Evolutionary conservation across 805 yeast genomes (phyloP), one percentile per base, ranked within the genome.

Genomic region (Yarrowia divulgata): DNA sequence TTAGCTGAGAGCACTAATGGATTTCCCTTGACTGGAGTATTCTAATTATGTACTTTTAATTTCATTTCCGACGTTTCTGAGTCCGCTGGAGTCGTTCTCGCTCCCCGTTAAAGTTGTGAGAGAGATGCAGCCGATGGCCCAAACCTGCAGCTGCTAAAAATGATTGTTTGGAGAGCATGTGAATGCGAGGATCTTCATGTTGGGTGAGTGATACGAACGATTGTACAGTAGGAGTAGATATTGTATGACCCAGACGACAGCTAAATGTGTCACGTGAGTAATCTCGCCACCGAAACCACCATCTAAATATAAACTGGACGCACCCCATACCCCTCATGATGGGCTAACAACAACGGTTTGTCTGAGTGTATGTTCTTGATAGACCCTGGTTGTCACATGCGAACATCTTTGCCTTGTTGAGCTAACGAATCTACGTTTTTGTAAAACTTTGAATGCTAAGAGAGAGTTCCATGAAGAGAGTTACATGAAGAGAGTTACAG

Each of bases 311-410:
- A 23, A 23, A 32, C 32, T n/a, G 8, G n/a, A 35, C n/a, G 58
- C 58, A 54, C 58, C 58, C 58, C 58, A 19, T 54, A 54, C 58
- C 58, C 58, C 58, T 54, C 57, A 35, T 52, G 55, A 49, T n/a
- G 55, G 23, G 9, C 29, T 55, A 18, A 19, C 3, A 18, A 19
- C 3, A 14, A 55, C 62, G 62, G 62, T 32, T n/a, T 35, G 32
- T 13, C 19, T 49, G 55, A 19, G 37, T 23, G 3, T 4, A 4
- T 23, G 29, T 23, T 23, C 29, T 23, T 23, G 29, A 23, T 18
- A 34, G 57, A 34, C 40, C 57, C 46, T 40, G 48, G 29, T 29
- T 57, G 63, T 57, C 63, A 57, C 63, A 57, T 57, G 63, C 63
- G 48, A 40, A 9, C 39, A 57, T 57, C 48, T 23, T 54, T 40